phyloP scores from a whole-genome alignment of 129 eudicot genomes.

The Solidago caesia region DNA sequence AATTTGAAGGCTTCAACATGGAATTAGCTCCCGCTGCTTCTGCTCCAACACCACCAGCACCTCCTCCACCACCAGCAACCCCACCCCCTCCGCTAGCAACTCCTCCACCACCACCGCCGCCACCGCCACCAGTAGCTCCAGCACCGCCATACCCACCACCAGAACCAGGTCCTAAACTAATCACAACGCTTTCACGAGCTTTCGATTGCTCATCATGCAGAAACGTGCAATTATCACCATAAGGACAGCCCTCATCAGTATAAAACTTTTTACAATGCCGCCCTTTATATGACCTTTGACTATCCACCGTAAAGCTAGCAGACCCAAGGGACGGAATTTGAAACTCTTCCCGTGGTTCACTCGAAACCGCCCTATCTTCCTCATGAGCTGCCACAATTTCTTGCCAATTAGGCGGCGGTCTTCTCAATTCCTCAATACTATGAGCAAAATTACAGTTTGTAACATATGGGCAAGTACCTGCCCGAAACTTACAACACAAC shows the following conservation, averaged over 20 bases:
- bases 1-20: slow-evolving; percentile 79
- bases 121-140: slow-evolving; percentile 1
- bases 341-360: slow-evolving; percentile 84
- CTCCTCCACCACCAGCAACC: slow-evolving; percentile 22
- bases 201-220: slow-evolving; percentile 95
- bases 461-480: slow-evolving; percentile 78
- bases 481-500: slow-evolving; percentile 84
- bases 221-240: slow-evolving; percentile 91
- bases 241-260: slow-evolving; percentile 97
- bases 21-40: slow-evolving; percentile 40
- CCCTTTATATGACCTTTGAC: slow-evolving; percentile 87
- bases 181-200: slow-evolving; percentile 92
- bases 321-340: slow-evolving; percentile 79
- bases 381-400: slow-evolving; percentile 94
- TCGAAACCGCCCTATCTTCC: slow-evolving; percentile 53
- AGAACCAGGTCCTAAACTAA: slow-evolving; percentile 83
- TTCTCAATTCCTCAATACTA: slow-evolving; percentile 71
- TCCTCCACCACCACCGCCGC: not conserved
- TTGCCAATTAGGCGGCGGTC: slow-evolving; percentile 97
- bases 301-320: slow-evolving; percentile 50
- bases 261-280: slow-evolving; percentile 93
- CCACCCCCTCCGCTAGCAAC: slow-evolving; percentile 2
- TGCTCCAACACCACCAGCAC: slow-evolving; percentile 25
- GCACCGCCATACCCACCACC: slow-evolving; percentile 51
- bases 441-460: slow-evolving; percentile 95